These are phyloP conservation scores for Mycena maculata DNA, from an alignment of 768 basidiomycete genomes.

Conservation along the genomic window DNA sequence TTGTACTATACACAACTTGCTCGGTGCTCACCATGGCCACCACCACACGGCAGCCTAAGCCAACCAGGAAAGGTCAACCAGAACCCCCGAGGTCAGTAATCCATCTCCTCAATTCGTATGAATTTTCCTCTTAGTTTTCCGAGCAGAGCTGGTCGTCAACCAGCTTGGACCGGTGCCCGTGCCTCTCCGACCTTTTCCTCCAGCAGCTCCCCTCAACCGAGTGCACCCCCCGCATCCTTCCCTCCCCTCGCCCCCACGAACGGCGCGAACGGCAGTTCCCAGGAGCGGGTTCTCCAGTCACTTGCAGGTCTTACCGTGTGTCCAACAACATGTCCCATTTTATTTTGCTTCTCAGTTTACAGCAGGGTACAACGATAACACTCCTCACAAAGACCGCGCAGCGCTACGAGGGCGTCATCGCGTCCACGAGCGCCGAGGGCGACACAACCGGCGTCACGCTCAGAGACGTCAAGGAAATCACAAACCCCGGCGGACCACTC, in stretches of 20 bases:
- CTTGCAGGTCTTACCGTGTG: slow-evolving; percentile 76
- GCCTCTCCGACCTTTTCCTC: slow-evolving; percentile 78
- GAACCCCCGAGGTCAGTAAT: slow-evolving; percentile 68
- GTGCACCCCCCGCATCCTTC: slow-evolving; percentile 50
- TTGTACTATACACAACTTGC: not conserved
- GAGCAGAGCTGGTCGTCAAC: slow-evolving; percentile 47
- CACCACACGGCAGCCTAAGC: slow-evolving; percentile 72
- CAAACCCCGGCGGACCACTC: slow-evolving; percentile 72
- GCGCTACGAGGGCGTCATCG: slow-evolving; percentile 81
- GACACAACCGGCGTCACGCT: slow-evolving; percentile 79
- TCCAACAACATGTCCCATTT: slow-evolving; percentile 5
- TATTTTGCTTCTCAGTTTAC: slow-evolving; percentile 23
- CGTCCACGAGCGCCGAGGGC: slow-evolving; percentile 69
- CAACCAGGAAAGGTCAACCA: slow-evolving; percentile 69
- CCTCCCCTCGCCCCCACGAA: slow-evolving; percentile 63
- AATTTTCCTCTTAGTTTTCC: slow-evolving; percentile 31
- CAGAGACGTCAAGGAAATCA: slow-evolving; percentile 81
- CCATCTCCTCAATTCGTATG: no score
- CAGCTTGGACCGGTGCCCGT: slow-evolving; percentile 77
- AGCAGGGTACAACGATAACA: slow-evolving; percentile 83
- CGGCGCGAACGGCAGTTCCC: slow-evolving; percentile 60
- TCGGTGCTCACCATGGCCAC: slow-evolving; percentile 63
- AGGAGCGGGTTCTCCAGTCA: slow-evolving; percentile 71
- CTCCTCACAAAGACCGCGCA: slow-evolving; percentile 75
- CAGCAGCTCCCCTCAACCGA: slow-evolving; percentile 51